Conservation (phyloP, 306 rosid species). For the Castanea mollissima region DNA sequence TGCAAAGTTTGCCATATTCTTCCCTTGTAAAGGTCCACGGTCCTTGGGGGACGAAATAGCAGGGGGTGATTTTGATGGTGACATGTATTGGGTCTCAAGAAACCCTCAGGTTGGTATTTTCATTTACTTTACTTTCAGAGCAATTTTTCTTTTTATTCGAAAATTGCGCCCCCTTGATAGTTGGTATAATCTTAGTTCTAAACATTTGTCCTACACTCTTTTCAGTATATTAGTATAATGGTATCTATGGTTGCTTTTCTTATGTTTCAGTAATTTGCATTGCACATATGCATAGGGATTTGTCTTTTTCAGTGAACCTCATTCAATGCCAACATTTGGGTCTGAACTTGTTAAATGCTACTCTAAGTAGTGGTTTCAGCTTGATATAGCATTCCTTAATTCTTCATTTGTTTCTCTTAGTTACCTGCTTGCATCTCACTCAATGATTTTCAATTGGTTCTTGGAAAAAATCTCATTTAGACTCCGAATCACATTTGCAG, state of each 20-base stretch:
- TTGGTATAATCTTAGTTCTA: not conserved
- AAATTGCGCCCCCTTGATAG: not conserved
- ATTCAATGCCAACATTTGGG: not conserved
- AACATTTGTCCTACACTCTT: not conserved
- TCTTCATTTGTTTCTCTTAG: not conserved
- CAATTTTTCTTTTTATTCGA: not conserved
- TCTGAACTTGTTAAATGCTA: not conserved
- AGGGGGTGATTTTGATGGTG: constrained; percentile 94
- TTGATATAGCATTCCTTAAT: not conserved
- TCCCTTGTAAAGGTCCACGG: constrained; percentile 73
- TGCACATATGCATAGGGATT: not conserved
- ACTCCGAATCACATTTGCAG: too few species aligned
- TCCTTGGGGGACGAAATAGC: constrained; percentile 80
- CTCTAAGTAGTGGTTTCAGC: not conserved
- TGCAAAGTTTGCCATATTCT: constrained; percentile 73
- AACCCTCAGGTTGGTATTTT: constrained; percentile 54
- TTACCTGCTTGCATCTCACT: too few species aligned
- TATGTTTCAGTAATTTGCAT: not conserved
- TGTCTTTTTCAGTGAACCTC: not conserved
- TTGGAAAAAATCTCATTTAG: too few species aligned
- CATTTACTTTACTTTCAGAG: not conserved
- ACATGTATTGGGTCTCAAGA: constrained; percentile 73
- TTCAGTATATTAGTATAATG: too few species aligned
- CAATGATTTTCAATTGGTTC: too few species aligned
- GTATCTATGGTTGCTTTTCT: not conserved